Evolutionary conservation across 257 asterid genomes (phyloP), one percentile per base, ranked within the genome.

Genomic region (Plantago ovata): DNA sequence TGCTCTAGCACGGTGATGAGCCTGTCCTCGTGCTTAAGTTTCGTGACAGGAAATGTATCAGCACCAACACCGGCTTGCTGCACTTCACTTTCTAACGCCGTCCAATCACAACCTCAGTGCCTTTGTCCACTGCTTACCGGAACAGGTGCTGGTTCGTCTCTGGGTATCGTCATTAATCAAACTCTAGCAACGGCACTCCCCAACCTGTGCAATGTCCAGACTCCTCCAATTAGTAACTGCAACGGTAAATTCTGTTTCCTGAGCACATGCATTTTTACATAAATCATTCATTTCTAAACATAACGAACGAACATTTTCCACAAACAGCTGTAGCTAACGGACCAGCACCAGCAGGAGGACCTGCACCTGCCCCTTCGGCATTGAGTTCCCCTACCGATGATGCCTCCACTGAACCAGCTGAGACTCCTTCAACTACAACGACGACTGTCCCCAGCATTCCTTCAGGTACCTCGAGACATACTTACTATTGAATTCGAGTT

Each of bases 181-280:
- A 79, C 90, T 65, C 82, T 77, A 22, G 90, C 90, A 18, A 52
- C 70, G 44, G 72, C 71, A 7, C 61, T 82, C 44, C 86, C 89
- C n/a, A 63, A 56, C 13, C 61, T 73, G 42, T 82, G 90, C 38
- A 72, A 73, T 3, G 71, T 82, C 22, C 72, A 43, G 15, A 79
- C 90, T 36, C 84, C 84, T 40, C 68, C 81, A 0, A 53, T 39
- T 18, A 74, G 75, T 72, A 58, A 41, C 14, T 82, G 90, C 52
- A 69, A 70, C 2, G 79, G 90, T 79, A 68, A 13, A 28, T 57
- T 20, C 15, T 12, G 12, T 15, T 40, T 19, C 33, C 2, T 12
- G 12, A 20, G 2, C 5, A 21, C 10, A 58, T 21, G 23, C 9
- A 7, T 14, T 12, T 23, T 24, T 4, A 11, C 12, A 58, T 51